Evolutionary conservation across 1,139 yeast genomes (phyloP), one percentile per base, ranked within the genome.

Genomic region (Taphrina communis): DNA sequence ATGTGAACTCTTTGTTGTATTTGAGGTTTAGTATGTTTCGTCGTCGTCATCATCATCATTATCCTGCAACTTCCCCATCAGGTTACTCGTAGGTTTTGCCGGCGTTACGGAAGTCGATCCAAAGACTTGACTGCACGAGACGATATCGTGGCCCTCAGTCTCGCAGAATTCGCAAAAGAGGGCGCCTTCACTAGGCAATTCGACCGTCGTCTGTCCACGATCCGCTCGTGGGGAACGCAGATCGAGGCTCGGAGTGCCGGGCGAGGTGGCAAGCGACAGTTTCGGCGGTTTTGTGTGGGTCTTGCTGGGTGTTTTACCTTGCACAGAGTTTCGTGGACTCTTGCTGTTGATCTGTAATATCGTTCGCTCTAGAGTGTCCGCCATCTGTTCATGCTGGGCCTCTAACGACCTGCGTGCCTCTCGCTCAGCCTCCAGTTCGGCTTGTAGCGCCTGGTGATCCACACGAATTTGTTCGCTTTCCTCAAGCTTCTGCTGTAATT

Each of bases 181-280:
- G 7, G 35, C 46, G 14, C 67, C 67, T 19, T 53, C 67, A 6
- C 55, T 44, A 5, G 55, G 52, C 5, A 46, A 48, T n/a, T 63
- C 67, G 39, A 31, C 59, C 6, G 35, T 25, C 7, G 41, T 36
- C 21, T 35, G 42, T 39, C 52, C 61, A 36, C 52, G 53, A 8
- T 35, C 42, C 12, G 67, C 46, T 21, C 67, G 21, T 6, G 67
- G 67, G 36, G 67, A 63, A 14, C 67, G 67, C 31, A 63, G 56
- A 25, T 53, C 61, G 17, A 44, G 59, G 39, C 44, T 53, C 19
- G 41, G 51, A 9, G 12, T n/a, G n/a, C 35, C 52, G 21, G 61
- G 25, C 12, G 55, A 39, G 12, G 52, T 55, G 8, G 61, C 17
- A 1, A 55, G 35, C 14, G 56, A 44, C 25, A 62, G 14, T 6